These are phyloP conservation scores for Mycena vulgaris DNA, from an alignment of 768 basidiomycete species.

Conservation along the genomic window DNA sequence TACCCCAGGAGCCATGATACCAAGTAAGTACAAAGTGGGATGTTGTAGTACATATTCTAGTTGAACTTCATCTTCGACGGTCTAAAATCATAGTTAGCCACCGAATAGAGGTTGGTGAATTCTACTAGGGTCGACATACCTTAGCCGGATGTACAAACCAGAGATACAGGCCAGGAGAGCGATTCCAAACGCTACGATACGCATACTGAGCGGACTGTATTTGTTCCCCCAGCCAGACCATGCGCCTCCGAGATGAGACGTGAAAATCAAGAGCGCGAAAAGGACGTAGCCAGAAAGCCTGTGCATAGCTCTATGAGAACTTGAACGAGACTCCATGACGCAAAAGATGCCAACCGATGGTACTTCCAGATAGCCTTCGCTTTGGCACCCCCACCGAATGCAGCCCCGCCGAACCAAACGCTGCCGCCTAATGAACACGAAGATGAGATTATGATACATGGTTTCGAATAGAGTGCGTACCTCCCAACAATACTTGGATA, in stretches of 20 bases:
- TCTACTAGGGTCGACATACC: slow-evolving; percentile 57
- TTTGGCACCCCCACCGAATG: slow-evolving; percentile 79
- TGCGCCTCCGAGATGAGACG: slow-evolving; percentile 78
- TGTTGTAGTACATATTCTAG: slow-evolving; percentile 49
- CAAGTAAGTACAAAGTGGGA: slow-evolving; percentile 12
- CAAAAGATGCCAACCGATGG: slow-evolving; percentile 68
- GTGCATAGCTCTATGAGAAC: slow-evolving; percentile 2
- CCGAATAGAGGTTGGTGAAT: neutral
- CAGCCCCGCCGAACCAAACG: slow-evolving; percentile 80
- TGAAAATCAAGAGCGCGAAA: slow-evolving; percentile 71
- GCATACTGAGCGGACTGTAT: slow-evolving; percentile 55
- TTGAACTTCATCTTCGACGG: slow-evolving; percentile 75
- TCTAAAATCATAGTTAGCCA: slow-evolving; percentile 49
- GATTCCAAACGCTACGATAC: slow-evolving; percentile 68
- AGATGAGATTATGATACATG: neutral
- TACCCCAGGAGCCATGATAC: slow-evolving; percentile 56
- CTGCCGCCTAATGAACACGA: slow-evolving; percentile 58
- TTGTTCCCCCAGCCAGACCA: slow-evolving; percentile 73
- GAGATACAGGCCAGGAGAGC: slow-evolving; percentile 65
- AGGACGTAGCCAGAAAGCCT: slow-evolving; percentile 84
- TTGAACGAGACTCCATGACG: neutral
- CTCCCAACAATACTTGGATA: slow-evolving; percentile 74
- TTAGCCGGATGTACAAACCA: slow-evolving; percentile 64
- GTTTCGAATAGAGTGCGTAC: neutral
- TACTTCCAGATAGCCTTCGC: slow-evolving; percentile 90